These are phyloP conservation scores for Hypoxylon trugodes DNA, from an alignment of 495 filamentous ascomycete species.

Conservation along the genomic window DNA sequence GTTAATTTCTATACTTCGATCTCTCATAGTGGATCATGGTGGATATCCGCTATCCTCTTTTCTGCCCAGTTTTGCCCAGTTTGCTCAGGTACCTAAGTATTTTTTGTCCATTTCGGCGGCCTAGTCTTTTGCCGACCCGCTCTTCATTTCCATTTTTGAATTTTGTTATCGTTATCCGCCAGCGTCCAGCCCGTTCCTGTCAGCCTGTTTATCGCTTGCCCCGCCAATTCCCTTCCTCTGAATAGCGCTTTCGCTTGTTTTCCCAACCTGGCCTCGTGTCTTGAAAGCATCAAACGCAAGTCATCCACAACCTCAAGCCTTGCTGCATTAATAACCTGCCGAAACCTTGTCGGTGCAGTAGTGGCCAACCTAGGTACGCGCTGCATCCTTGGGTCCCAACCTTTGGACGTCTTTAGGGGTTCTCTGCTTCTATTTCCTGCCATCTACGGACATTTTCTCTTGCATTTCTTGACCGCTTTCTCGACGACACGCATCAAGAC, in stretches of 20 bases:
- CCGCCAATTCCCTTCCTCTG: neutral
- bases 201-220: too few relatives aligned
- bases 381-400: conserved; percentile 22
- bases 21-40: conserved; percentile 8
- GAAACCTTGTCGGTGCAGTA: conserved; percentile 34
- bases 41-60: conserved; percentile 17
- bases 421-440: conserved; percentile 8
- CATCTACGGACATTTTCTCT: conserved; percentile 31
- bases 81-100: too few relatives aligned
- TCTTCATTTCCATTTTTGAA: conserved; percentile 20
- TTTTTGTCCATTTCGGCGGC: conserved; percentile 21
- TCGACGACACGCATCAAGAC: conserved; percentile 39
- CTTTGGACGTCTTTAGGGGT: neutral
- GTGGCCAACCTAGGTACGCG: conserved; percentile 9
- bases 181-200: too few relatives aligned
- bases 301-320: neutral
- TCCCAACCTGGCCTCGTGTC: conserved; percentile 17
- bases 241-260: neutral
- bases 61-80: too few relatives aligned
- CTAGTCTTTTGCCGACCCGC: conserved; percentile 8
- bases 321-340: conserved; percentile 14
- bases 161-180: conserved; percentile 29
- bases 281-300: neutral
- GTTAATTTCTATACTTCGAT: too few relatives aligned
- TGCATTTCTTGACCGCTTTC: conserved; percentile 43